Evolutionary conservation across 1,284 basidiomycete species (phyloP).

Genomic region (Cutaneotrichosporon sp.): DNA sequence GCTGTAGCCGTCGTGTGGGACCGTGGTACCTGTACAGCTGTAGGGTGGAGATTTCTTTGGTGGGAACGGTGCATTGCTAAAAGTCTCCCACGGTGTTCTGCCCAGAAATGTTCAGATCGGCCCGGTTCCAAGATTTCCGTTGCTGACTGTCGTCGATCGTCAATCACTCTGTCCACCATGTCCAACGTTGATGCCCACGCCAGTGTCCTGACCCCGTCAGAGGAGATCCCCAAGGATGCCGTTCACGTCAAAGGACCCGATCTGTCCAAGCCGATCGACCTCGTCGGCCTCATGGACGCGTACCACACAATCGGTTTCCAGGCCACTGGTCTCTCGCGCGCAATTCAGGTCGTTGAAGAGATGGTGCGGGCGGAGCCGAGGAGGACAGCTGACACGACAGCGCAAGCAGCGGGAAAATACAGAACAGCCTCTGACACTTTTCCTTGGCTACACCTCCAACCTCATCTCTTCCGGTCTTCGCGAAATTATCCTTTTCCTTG

Average conservation of each 20-base stretch:
- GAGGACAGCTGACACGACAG: slow-evolving; percentile 19
- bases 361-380: slow-evolving; percentile 37
- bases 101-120: no score
- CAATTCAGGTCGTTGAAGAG: slow-evolving; percentile 56
- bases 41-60: no score
- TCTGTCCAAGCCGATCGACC: slow-evolving; percentile 65
- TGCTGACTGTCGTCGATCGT: background rate
- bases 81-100: no score
- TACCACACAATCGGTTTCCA: slow-evolving; percentile 95
- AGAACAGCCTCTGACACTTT: slow-evolving; percentile 58
- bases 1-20: no score
- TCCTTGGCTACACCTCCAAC: slow-evolving; percentile 98
- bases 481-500: slow-evolving; percentile 87
- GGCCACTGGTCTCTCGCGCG: slow-evolving; percentile 80
- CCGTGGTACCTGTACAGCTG: no score
- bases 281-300: slow-evolving; percentile 66
- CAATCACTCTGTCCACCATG: slow-evolving; percentile 1
- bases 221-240: slow-evolving; percentile 65
- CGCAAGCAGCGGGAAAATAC: slow-evolving; percentile 35
- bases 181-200: slow-evolving; percentile 48
- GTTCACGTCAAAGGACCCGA: slow-evolving; percentile 80
- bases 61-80: no score
- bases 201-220: slow-evolving; percentile 71
- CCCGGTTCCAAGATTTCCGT: slow-evolving; percentile 8
- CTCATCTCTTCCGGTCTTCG: slow-evolving; percentile 95